Evolutionary conservation across 1,284 basidiomycete species (phyloP), one percentile per base, ranked within the genome.

Genomic region (Phellopilus nigrolimitatus): DNA sequence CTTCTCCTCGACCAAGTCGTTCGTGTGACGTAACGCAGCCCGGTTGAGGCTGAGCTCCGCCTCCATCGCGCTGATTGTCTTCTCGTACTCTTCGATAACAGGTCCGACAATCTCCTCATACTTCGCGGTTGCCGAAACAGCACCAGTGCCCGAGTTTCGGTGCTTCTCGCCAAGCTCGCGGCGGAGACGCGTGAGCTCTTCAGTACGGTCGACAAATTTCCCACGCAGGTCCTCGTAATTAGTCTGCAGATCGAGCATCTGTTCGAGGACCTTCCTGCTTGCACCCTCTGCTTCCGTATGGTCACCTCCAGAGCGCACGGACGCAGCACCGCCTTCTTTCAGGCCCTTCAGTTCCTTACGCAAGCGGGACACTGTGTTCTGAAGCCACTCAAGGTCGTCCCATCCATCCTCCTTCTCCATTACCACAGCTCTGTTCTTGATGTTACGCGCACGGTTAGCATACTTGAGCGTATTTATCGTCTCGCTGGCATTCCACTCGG

Each of bases 401-500:
- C 95, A 99, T 3, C 95, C 97, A 46, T 93, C 91, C 69, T 99
- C 97, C 61, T 86, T 87, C 69, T 95, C 91, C 66, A 95, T 97
- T 55, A 95, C 78, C 50, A 91, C 83, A 1, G 91, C 94, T 44
- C 85, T 77, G 64, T 99, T 99, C 72, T 95, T 95, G 75, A 99
- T 99, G 64, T 97, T 97, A 58, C 95, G 76, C 1, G 95, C 97
- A 24, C 97, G 88, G 59, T 97, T 95, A 33, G 97, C 97, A 64
- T 99, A 99, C 68, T 98, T 97, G 62, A 99, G 80, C 5, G 95
- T 99, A 67, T 97, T 97, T 60, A 97, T 76, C 0, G 97, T 98
- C 70, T 99, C 95, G 57, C 78, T 84, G 3, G 90, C 81, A 68
- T 99, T 99, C 81, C 84, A 95, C 68, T 99, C 97, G 0, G 88